Evolutionary conservation across 1,139 yeast genomes (phyloP).

Genomic region (Spathaspora sp.): DNA sequence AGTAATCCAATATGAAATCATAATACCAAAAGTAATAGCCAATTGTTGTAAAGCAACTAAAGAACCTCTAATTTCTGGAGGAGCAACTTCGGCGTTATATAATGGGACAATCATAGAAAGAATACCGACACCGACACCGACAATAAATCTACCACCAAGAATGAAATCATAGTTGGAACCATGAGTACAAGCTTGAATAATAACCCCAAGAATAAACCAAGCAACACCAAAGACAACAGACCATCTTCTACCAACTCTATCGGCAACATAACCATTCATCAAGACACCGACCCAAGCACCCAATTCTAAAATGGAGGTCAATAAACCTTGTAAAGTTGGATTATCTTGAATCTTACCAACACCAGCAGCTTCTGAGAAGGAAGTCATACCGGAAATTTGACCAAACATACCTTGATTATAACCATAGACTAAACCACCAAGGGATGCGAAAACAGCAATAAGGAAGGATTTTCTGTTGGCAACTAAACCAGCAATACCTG

Average conservation of each 20-base stretch:
- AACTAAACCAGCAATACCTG: constrained; percentile 10
- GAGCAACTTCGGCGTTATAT: constrained; percentile 21
- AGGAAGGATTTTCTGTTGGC: constrained; percentile 12
- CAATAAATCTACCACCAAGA: constrained; percentile 26
- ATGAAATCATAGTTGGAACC: constrained; percentile 16
- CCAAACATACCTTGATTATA: constrained; percentile 79
- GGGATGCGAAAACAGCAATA: constrained; percentile 19
- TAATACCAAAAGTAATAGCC: constrained; percentile 64
- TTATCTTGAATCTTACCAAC: constrained; percentile 19
- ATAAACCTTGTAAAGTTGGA: constrained; percentile 23
- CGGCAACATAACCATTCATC: constrained; percentile 21
- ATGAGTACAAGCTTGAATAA: constrained; percentile 28
- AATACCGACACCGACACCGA: constrained; percentile 24
- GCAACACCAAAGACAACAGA: constrained; percentile 27
- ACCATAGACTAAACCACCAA: constrained; percentile 49
- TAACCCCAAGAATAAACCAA: constrained; percentile 32
- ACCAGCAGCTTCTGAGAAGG: constrained; percentile 17
- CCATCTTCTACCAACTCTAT: constrained; percentile 32
- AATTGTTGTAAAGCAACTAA: constrained; percentile 66
- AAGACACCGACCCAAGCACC: constrained; percentile 25
- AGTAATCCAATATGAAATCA: constrained; percentile 69
- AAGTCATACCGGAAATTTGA: constrained; percentile 53
- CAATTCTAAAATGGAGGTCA: constrained; percentile 22
- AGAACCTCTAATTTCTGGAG: constrained; percentile 63
- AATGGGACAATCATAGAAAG: constrained; percentile 24